Evolutionary conservation across 2,329 filamentous ascomycete genomes (phyloP).

Genomic region (Cladorrhinum sp.): DNA sequence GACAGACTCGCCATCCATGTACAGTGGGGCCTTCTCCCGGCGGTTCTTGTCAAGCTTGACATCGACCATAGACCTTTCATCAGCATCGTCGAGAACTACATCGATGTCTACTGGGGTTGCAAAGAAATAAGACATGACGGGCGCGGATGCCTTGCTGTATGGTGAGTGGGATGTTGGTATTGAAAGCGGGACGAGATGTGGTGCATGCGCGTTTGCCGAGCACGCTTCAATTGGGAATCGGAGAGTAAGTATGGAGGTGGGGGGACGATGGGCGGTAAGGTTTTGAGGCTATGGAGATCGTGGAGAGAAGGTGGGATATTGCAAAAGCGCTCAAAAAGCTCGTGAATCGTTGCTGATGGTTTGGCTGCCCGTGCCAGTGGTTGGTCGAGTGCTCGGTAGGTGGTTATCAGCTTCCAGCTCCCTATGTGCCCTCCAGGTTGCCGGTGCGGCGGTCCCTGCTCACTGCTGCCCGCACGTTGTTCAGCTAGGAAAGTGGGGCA

Average conservation of each 20-base stretch:
- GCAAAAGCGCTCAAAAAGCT: neutral
- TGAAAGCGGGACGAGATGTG: neutral
- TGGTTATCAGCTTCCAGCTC: neutral
- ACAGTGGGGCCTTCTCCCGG: slow-evolving; percentile 92
- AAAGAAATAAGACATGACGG: slow-evolving; percentile 86
- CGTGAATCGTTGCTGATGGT: neutral
- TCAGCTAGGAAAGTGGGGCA: neutral
- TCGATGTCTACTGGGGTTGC: slow-evolving; percentile 98
- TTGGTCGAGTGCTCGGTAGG: neutral
- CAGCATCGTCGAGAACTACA: slow-evolving; percentile 91
- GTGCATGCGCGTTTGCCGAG: neutral
- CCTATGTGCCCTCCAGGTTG: neutral
- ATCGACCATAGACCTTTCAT: slow-evolving; percentile 92
- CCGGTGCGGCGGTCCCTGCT: too few species aligned
- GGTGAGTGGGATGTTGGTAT: neutral
- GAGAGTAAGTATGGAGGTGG: neutral
- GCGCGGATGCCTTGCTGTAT: neutral
- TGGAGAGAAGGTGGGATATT: neutral
- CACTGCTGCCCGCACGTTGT: neutral
- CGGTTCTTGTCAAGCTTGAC: slow-evolving; percentile 98
- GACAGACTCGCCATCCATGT: slow-evolving; percentile 97
- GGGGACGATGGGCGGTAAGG: neutral
- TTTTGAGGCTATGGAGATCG: neutral
- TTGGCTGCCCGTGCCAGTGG: neutral
- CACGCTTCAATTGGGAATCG: neutral